These are phyloP conservation scores for Emergomyces pasteurianus DNA, from an alignment of 2,329 filamentous ascomycete species.

Conservation along the genomic window DNA sequence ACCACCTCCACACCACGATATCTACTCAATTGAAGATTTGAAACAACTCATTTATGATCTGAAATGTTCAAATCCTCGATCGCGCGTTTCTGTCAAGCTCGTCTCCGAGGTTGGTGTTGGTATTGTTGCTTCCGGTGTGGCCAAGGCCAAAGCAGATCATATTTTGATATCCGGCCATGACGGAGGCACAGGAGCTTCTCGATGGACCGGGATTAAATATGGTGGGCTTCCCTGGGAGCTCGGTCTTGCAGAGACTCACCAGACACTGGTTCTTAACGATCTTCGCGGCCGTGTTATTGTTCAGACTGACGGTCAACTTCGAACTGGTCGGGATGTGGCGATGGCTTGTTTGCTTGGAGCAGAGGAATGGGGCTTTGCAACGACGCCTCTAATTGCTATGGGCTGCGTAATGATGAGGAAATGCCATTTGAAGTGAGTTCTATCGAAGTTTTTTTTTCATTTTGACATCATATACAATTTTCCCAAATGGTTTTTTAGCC, in stretches of 20 bases:
- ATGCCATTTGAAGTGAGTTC: constrained; percentile 24
- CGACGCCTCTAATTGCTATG: constrained; percentile 89
- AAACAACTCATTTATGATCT: constrained; percentile 97
- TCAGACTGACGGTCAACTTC: constrained; percentile 88
- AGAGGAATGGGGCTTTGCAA: constrained; percentile 97
- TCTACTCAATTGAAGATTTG: constrained; percentile 95
- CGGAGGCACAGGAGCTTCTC: constrained; percentile 87
- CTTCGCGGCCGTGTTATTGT: constrained; percentile 90
- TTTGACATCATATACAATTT: not conserved
- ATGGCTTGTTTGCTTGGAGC: constrained; percentile 91
- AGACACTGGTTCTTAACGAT: constrained; percentile 91
- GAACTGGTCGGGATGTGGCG: constrained; percentile 84
- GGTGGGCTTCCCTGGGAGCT: constrained; percentile 94
- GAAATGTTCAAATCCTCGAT: constrained; percentile 88
- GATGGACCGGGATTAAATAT: constrained; percentile 99
- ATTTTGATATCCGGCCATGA: constrained; percentile 95
- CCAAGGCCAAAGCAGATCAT: constrained; percentile 94
- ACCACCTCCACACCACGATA: constrained; percentile 92
- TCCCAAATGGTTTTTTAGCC: no score
- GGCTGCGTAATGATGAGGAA: constrained; percentile 93
- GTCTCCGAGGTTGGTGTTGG: constrained; percentile 95
- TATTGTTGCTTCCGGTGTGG: constrained; percentile 93
- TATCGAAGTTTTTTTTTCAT: not conserved
- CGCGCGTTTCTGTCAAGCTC: constrained; percentile 90
- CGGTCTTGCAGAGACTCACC: constrained; percentile 92